These are phyloP conservation scores for Rugonectria rugulosa DNA, from an alignment of 2,329 filamentous ascomycete species.

Conservation along the genomic window DNA sequence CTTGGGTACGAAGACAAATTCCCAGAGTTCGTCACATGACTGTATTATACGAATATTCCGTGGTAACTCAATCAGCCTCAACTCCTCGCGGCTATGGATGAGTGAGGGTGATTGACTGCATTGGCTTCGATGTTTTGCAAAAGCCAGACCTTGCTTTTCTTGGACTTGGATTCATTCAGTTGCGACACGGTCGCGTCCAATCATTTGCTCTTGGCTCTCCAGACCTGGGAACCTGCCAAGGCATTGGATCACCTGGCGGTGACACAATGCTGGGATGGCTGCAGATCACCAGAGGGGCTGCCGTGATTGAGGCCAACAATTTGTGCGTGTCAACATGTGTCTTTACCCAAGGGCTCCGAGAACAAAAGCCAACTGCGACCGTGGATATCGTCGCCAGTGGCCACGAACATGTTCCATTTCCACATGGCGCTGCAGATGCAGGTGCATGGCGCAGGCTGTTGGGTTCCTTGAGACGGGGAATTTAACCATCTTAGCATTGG, in stretches of 20 bases:
- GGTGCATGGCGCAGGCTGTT: background rate
- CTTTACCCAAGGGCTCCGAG: too few species aligned
- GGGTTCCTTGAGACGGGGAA: background rate
- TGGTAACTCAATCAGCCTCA: too few species aligned
- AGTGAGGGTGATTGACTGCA: background rate
- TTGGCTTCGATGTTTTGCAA: background rate
- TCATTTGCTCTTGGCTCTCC: background rate
- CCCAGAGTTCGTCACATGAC: too few species aligned
- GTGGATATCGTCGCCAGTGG: background rate
- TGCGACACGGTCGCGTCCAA: constrained; percentile 8
- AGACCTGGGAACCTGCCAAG: constrained; percentile 7
- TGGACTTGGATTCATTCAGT: too few species aligned
- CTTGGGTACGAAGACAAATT: too few species aligned
- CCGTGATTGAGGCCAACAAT: background rate
- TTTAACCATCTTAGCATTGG: too few species aligned
- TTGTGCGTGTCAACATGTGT: background rate
- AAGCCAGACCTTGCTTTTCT: background rate
- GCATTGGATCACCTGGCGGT: background rate
- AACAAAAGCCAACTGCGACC: background rate
- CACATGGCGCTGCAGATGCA: background rate
- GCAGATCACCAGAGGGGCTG: constrained; percentile 7
- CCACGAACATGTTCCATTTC: background rate
- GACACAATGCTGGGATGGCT: constrained; percentile 8
- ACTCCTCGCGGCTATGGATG: too few species aligned
- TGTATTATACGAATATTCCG: too few species aligned